Evolutionary conservation across 1,284 basidiomycete genomes (phyloP), one percentile per base, ranked within the genome.

Genomic region (Thecaphora thlaspeos): DNA sequence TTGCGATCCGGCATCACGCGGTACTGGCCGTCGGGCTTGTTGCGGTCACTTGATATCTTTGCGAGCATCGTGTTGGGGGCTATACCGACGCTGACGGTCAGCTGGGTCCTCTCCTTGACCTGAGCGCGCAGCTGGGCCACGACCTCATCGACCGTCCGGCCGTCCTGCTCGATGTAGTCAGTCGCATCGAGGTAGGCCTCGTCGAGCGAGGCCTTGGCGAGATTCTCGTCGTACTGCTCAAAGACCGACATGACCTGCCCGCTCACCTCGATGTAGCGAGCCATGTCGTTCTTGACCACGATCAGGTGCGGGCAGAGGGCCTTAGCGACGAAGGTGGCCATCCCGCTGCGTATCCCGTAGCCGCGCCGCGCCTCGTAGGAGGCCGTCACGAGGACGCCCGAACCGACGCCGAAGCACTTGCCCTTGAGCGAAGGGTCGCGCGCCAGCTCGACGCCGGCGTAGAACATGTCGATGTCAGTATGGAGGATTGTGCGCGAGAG

Each of bases 241-340:
- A 89, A 86, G 19, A 91, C 71, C 22, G 53, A 55, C 73, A 80
- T 78, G 46, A 80, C 73, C 34, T 74, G 59, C 26, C 69, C 68
- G 30, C 69, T 73, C 15, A 70, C 70, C 19, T 55, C 54, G 7
- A 67, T 63, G 61, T 80, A 80, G 21, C 69, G 66, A 17, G 68
- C 61, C 52, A 79, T 77, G 49, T 80, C 60, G 48, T 75, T 76
- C 48, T 71, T 69, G 43, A 94, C 82, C 41, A 91, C 80, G 40
- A 90, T 86, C n/a, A 98, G 84, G 10, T 93, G 85, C 1, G 93
- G 92, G 75, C 92, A 97, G 10, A 98, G 84, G 71, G 91, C 93
- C 80, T 87, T 88, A 15, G 93, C 94, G 39, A 97, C 87, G 77
- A 92, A 93, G 42, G 85, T 89, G 83, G 71, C 74, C 75, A 78